Conservation (phyloP, 495 filamentous ascomycete genomes). For the Xanthoparmelia taractica region DNA sequence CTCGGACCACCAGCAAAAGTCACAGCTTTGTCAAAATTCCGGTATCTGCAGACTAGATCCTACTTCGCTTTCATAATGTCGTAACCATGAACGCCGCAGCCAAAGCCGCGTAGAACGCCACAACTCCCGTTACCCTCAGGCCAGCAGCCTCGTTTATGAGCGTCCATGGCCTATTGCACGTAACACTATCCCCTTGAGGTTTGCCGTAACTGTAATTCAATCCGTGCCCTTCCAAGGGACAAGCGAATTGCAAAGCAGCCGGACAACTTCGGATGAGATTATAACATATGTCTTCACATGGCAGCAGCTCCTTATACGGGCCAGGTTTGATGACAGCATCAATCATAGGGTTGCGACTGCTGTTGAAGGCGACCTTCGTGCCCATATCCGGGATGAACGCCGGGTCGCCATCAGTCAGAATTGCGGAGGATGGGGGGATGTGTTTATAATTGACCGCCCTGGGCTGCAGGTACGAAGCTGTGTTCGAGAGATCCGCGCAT, state of each 20-base stretch:
- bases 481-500: constrained; percentile 70
- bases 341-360: constrained; percentile 62
- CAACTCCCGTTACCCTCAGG: not conserved
- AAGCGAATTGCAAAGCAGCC: constrained; percentile 65
- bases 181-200: constrained; percentile 18
- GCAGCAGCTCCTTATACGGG: constrained; percentile 88
- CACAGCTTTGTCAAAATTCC: not conserved
- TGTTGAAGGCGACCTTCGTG: constrained; percentile 16
- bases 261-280: constrained; percentile 78
- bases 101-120: not conserved
- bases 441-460: constrained; percentile 64
- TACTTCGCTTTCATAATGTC: not conserved
- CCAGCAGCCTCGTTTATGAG: not conserved
- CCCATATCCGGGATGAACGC: constrained; percentile 21
- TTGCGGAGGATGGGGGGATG: constrained; percentile 49
- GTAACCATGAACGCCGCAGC: not conserved
- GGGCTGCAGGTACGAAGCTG: constrained; percentile 48
- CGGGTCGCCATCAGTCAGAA: constrained; percentile 18
- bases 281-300: constrained; percentile 78
- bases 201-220: constrained; percentile 61
- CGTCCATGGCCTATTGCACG: not conserved
- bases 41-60: not conserved
- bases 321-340: constrained; percentile 67
- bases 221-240: constrained; percentile 52
- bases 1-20: not conserved